Base-by-base conservation (phyloP, 1,139 yeast species). In the Candida sp. region DNA sequence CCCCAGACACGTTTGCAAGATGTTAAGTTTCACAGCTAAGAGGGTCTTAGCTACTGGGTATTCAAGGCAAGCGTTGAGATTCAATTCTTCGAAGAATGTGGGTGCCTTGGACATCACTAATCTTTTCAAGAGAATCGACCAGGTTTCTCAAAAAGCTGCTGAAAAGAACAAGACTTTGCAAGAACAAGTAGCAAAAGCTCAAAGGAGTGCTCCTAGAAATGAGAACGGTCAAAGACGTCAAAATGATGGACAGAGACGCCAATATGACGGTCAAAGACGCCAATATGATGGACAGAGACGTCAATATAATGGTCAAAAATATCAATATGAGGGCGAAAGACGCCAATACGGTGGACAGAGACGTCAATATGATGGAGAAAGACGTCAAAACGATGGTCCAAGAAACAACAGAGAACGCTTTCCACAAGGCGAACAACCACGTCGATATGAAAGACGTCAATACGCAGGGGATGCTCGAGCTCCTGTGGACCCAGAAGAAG, bases 51-150 rank as follows among this genome's bases (percentile, higher is more conserved):
- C 42, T 26, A 40, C 33, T 30, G 44, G 50, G 9, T 39, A 50
- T 7, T 39, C 31, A 32, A 49, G 48, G 23, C 32, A 33, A 8
- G 31, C 41, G 9, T 7, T 49, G 25, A 49, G 57, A 42, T 54
- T 43, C 26, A 54, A 51, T 43, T 54, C 58, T 3, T 35, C 49
- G 6, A 44, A 35, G 2, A 28, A 22, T 4, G 35, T 27, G 8
- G 39, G 44, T 5, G 40, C 30, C 49, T 40, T 47, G 7, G 35
- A 52, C 54, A 66, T 73, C 55, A 62, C 69, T 34, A 69, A 66
- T 39, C 63, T 74, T 54, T 68, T 74, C 63, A 68, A 67, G 51
- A 62, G 76, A 58, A 70, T 74, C 52, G 77, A 74, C 50, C 54
- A 55, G 37, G 69, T 71, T 52, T 67, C 70, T 30, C 51, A 28